These are phyloP conservation scores for Boletus sp. DNA, from an alignment of 1,284 basidiomycete genomes.

Conservation along the genomic window DNA sequence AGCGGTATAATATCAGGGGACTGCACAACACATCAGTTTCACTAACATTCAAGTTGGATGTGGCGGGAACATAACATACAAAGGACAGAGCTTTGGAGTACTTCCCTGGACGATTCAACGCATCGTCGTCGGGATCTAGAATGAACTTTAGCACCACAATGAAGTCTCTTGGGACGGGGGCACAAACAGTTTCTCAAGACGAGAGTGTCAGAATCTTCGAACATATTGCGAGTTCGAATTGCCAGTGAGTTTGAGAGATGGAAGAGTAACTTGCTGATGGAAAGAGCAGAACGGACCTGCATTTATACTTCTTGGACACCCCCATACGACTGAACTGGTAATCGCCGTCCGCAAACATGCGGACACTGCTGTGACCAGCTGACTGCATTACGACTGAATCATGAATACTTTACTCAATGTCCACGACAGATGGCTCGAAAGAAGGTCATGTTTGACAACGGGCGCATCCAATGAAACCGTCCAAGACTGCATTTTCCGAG, in stretches of 20 bases:
- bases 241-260: not conserved
- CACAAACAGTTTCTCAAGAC: constrained; percentile 12
- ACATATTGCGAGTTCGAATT: not conserved
- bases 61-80: not conserved
- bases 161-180: not conserved
- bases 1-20: constrained; percentile 16
- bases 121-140: constrained; percentile 14
- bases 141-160: not conserved
- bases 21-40: constrained; percentile 1
- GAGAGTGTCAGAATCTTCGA: not conserved
- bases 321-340: not conserved
- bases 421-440: not conserved
- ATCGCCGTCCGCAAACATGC: not conserved
- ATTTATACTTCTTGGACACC: constrained; percentile 6
- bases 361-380: not conserved
- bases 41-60: no score
- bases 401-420: not conserved
- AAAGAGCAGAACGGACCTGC: not conserved
- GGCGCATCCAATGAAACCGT: not conserved
- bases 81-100: constrained; percentile 13
- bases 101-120: not conserved
- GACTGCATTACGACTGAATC: not conserved
- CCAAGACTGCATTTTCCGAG: not conserved
- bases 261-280: constrained; percentile 4
- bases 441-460: not conserved